Percentiles rank a stretch among this genome's conserved stretches.
phyloP scores from a whole-genome alignment of 75 land plant species.

The Cunninghamia lanceolata region DNA sequence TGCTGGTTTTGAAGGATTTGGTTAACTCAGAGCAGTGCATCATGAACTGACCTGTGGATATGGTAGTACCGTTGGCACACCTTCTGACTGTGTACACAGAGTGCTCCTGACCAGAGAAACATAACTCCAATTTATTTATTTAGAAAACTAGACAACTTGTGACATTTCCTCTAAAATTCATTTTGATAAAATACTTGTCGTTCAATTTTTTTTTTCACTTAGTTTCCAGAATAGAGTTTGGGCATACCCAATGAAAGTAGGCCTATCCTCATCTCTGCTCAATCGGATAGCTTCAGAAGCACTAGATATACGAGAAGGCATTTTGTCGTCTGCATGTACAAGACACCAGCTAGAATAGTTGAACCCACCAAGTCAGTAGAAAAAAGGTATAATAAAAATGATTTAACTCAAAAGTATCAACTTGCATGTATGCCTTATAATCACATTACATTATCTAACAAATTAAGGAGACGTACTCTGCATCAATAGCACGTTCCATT shows the following conservation, averaged over 20 bases:
- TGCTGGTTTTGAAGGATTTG: not conserved
- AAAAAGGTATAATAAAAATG: not conserved
- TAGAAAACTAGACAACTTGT: not conserved
- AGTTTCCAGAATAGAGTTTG: not conserved
- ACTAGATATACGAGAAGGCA: slow-evolving; percentile 10
- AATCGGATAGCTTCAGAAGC: slow-evolving; percentile 38
- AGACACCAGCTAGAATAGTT: slow-evolving; percentile 70
- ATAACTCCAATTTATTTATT: not conserved
- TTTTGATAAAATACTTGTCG: not conserved
- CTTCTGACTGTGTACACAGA: slow-evolving; percentile 10
- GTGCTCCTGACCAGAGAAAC: slow-evolving; percentile 29
- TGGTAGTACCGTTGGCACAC: slow-evolving; percentile 20
- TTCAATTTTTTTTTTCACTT: not conserved
- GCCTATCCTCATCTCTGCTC: slow-evolving; percentile 31
- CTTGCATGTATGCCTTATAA: not conserved
- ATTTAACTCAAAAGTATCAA: not conserved
- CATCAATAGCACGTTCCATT: slow-evolving; percentile 73
- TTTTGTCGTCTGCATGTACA: slow-evolving; percentile 40
- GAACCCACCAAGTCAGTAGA: not conserved
- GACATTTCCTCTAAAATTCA: not conserved
- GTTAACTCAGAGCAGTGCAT: not conserved
- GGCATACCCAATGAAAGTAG: slow-evolving; percentile 59
- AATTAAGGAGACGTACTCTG: slow-evolving; percentile 60
- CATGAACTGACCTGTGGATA: slow-evolving; percentile 28
- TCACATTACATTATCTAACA: not conserved